Evolutionary conservation across 257 asterid species (phyloP).

Genomic region (Solanum piurae): DNA sequence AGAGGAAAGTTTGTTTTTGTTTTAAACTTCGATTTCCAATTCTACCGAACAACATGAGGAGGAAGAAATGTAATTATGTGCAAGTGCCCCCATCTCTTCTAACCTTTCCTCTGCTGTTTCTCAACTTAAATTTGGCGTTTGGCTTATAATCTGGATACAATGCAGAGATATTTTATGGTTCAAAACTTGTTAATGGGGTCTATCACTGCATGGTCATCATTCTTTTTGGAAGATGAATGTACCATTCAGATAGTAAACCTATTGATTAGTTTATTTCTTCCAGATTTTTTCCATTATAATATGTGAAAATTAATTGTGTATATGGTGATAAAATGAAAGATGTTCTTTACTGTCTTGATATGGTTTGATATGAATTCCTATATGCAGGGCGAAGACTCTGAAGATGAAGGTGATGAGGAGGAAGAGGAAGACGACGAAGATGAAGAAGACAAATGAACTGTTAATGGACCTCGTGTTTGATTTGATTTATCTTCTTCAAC

Average conservation of each 20-base stretch:
- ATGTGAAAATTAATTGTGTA: neutral
- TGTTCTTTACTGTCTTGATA: neutral
- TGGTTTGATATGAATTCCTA: neutral
- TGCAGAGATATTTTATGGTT: neutral
- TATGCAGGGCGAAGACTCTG: neutral
- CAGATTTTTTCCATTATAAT: neutral
- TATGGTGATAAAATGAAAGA: neutral
- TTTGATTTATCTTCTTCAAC: neutral
- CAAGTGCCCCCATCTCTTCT: neutral
- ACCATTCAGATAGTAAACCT: neutral
- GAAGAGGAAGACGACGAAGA: neutral
- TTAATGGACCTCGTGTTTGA: neutral
- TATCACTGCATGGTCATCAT: neutral
- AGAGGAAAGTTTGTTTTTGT: neutral
- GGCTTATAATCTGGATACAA: neutral
- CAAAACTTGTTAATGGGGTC: neutral
- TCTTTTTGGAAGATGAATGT: neutral
- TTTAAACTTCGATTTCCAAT: neutral
- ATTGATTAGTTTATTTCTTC: neutral
- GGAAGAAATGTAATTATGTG: neutral
- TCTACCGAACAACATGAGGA: neutral
- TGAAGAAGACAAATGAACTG: neutral
- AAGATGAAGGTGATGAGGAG: neutral
- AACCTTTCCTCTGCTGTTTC: neutral
- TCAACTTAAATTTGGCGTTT: neutral